Evolutionary conservation across 73 alveolate genomes (phyloP), one percentile per base, ranked within the genome.

Genomic region (Paramecium pentaurelia): DNA sequence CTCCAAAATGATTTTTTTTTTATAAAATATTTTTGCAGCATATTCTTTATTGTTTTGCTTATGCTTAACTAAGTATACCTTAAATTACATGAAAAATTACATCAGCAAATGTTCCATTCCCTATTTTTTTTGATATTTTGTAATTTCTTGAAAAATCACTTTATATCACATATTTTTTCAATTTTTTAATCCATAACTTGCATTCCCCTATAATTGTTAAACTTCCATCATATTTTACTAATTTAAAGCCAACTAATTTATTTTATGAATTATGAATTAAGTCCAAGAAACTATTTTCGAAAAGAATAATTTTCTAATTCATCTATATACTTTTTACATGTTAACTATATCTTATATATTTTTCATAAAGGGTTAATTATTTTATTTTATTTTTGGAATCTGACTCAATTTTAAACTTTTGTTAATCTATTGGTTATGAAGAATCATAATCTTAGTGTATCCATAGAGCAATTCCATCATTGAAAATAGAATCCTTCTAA

Each of bases 211-310:
- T 8, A 10, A 64, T 64, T 8, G 42, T 20, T 9, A 64, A 28
- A 22, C 27, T 12, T 12, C 51, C 42, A 28, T 64, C 84, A 64
- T 25, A 64, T 64, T 64, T 64, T 64, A 32, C 7, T 32, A 64
- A 34, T 28, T 14, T 64, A 64, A 64, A 64, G 18, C 84, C 84
- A 1, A 34, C 22, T 64, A 64, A 64, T 34, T 64, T 32, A 22
- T 64, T 64, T 34, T 28, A 20, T 11, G 51, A 64, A 64, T 64
- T 64, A 34, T 64, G 27, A 25, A 64, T 27, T 0, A 64, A 11
- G 28, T 64, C 84, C 10, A 64, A 64, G 84, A 64, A 64, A 64
- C 84, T 64, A 64, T 64, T 64, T 64, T 64, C 84, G 8, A 64
- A 64, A 28, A 32, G 84, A 2, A 64, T 64, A 3, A 64, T 64